Evolutionary conservation across 1,284 basidiomycete genomes (phyloP).

Genomic region (Fistulinella staudtii): DNA sequence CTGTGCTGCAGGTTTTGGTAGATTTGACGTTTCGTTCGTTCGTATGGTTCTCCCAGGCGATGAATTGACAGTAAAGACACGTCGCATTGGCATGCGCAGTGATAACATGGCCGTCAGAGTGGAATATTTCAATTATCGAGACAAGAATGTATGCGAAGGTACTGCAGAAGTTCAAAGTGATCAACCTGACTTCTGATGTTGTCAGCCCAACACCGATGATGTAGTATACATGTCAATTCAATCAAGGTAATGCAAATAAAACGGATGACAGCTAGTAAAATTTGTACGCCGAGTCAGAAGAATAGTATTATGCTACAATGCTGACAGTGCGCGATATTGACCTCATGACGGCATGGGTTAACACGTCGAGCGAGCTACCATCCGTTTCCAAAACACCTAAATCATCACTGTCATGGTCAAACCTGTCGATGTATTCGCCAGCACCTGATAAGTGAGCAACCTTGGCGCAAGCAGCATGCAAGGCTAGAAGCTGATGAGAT

Average conservation of each 20-base stretch:
- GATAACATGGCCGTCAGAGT: conserved; percentile 93
- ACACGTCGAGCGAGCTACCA: too few relatives aligned
- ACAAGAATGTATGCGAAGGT: conserved; percentile 90
- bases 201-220: too few relatives aligned
- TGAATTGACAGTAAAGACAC: conserved; percentile 83
- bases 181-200: too few relatives aligned
- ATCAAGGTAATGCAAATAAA: too few relatives aligned
- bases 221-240: too few relatives aligned
- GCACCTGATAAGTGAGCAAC: conserved; percentile 7
- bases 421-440: conserved; percentile 3
- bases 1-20: conserved; percentile 30
- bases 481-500: not conserved
- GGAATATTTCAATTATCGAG: conserved; percentile 80
- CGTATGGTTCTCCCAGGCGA: conserved; percentile 98
- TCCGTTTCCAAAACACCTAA: too few relatives aligned
- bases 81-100: conserved; percentile 87
- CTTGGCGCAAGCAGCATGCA: conserved; percentile 9
- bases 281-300: too few relatives aligned
- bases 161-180: conserved; percentile 91
- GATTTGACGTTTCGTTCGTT: conserved; percentile 89
- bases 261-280: too few relatives aligned
- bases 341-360: too few relatives aligned
- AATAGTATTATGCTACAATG: too few relatives aligned
- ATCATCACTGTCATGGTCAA: too few relatives aligned
- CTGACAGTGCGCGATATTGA: too few relatives aligned